phyloP scores from a whole-genome alignment of 805 yeast species.

The Blastobotrys chiropterorum region DNA sequence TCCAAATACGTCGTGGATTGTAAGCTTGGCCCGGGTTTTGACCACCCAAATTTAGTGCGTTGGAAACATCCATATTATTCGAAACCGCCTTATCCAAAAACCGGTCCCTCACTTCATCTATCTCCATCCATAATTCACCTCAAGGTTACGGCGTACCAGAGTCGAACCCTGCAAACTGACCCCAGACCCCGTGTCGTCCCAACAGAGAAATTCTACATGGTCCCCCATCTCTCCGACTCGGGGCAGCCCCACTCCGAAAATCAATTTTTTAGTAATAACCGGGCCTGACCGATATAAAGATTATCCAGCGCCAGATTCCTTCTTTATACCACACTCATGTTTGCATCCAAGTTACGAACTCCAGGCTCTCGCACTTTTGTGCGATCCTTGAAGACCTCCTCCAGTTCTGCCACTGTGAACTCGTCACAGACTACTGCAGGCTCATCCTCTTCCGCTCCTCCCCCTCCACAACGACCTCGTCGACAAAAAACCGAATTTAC shows the following conservation, averaged over 20 bases:
- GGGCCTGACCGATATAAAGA: background rate
- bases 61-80: too few species aligned
- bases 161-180: too few species aligned
- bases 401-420: slow-evolving; percentile 1
- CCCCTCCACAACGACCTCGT: slow-evolving; percentile 3
- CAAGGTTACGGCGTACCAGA: too few species aligned
- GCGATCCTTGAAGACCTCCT: background rate
- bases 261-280: background rate
- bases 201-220: too few species aligned
- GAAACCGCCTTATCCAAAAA: too few species aligned
- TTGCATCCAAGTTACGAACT: background rate
- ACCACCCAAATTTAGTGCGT: too few species aligned
- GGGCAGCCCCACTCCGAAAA: background rate
- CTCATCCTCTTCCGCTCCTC: background rate
- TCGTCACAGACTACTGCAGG: background rate
- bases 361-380: background rate
- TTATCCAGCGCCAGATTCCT: background rate
- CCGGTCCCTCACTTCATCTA: too few species aligned
- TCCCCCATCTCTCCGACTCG: background rate
- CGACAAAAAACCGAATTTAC: slow-evolving; percentile 54
- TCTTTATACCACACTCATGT: background rate
- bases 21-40: too few species aligned
- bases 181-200: too few species aligned
- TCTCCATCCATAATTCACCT: too few species aligned
- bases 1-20: too few species aligned